phyloP scores from a whole-genome alignment of 805 yeast species.

The Priceomyces medius region DNA sequence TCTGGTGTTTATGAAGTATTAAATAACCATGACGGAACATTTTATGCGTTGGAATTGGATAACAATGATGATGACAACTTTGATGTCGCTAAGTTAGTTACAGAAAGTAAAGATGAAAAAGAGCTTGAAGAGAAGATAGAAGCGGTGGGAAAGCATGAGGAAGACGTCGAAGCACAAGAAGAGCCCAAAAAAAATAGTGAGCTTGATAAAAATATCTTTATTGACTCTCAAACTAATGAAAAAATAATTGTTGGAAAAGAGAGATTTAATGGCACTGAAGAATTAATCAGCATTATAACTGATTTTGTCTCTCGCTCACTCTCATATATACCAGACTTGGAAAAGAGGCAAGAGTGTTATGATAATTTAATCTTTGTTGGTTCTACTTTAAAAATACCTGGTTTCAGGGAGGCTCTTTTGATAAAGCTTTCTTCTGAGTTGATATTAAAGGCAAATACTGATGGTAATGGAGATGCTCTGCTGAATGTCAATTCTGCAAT shows the following conservation, averaged over 20 bases:
- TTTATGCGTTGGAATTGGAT: conserved; percentile 53
- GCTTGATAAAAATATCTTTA: conserved; percentile 68
- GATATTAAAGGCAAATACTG: conserved; percentile 37
- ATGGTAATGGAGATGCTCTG: conserved; percentile 23
- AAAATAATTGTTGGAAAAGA: conserved; percentile 78
- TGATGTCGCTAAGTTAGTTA: conserved; percentile 87
- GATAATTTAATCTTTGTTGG: conserved; percentile 82
- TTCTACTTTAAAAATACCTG: conserved; percentile 69
- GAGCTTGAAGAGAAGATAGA: conserved; percentile 52
- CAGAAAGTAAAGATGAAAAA: conserved; percentile 60
- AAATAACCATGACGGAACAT: conserved; percentile 63
- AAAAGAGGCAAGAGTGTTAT: conserved; percentile 77
- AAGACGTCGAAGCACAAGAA: conserved; percentile 25
- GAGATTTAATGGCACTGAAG: conserved; percentile 77
- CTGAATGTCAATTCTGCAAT: conserved; percentile 38
- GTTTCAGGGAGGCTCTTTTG: conserved; percentile 70
- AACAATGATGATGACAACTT: conserved; percentile 67
- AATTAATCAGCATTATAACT: conserved; percentile 55
- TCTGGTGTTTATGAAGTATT: conserved; percentile 79
- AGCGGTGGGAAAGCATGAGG: conserved; percentile 24
- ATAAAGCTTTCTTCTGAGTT: conserved; percentile 57
- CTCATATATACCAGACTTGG: conserved; percentile 60
- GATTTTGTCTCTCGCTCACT: conserved; percentile 53
- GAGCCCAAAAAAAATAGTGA: conserved; percentile 58
- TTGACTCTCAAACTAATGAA: conserved; percentile 55